phyloP scores from a whole-genome alignment of 108 stramenopile genomes.

The Skeletonema marinoi region DNA sequence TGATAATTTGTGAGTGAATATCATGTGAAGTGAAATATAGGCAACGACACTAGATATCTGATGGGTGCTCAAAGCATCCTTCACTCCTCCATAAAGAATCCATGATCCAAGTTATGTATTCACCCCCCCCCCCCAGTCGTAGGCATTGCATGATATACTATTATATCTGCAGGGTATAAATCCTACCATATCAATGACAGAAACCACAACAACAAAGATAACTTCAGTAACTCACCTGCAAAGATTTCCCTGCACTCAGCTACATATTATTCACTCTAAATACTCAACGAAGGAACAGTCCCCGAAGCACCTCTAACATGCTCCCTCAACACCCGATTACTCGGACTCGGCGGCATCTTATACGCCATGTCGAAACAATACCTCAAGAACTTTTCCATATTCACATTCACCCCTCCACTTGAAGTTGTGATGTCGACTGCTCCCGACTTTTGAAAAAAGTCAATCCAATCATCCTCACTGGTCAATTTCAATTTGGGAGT shows the following conservation, averaged over 20 bases:
- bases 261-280: background rate
- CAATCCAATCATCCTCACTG: slow-evolving; percentile 27
- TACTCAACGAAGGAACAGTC: background rate
- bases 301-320: slow-evolving; percentile 4
- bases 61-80: too few species aligned
- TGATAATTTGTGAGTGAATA: too few species aligned
- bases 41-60: too few species aligned
- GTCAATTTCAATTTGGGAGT: slow-evolving; percentile 24
- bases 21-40: too few species aligned
- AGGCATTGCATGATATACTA: too few species aligned
- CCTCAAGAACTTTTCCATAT: slow-evolving; percentile 35
- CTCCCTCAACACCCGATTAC: background rate
- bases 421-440: background rate
- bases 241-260: background rate
- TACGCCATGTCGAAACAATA: slow-evolving; percentile 49
- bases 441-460: slow-evolving; percentile 9
- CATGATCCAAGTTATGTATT: too few species aligned
- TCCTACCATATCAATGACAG: too few species aligned
- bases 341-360: slow-evolving; percentile 34
- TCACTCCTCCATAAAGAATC: too few species aligned
- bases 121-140: too few species aligned
- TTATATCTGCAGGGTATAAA: too few species aligned
- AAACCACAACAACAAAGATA: too few species aligned
- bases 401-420: slow-evolving; percentile 1
- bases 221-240: too few species aligned